Evolutionary conservation across 1,139 yeast species (phyloP).

Genomic region (Geotrichum histeridarum): DNA sequence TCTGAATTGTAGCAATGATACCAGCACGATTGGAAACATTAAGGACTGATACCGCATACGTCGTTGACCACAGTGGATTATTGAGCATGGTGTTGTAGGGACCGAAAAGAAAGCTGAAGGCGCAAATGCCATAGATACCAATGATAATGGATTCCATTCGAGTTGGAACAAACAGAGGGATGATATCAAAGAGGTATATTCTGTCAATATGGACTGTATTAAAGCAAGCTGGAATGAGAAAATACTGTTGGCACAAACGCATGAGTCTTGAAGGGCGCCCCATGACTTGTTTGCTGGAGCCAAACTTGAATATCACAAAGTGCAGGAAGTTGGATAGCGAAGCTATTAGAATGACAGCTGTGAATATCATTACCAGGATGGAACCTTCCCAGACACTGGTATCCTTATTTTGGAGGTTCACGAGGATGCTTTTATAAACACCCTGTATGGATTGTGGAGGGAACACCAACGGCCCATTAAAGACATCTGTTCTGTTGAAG

Average conservation of each 20-base stretch:
- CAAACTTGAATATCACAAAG: conserved; percentile 27
- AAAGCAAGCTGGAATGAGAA: conserved; percentile 36
- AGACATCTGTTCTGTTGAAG: conserved; percentile 9
- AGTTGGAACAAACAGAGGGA: conserved; percentile 49
- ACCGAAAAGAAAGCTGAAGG: conserved; percentile 42
- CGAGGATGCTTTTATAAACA: conserved; percentile 21
- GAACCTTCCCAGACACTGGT: conserved; percentile 35
- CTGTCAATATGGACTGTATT: conserved; percentile 33
- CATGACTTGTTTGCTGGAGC: conserved; percentile 28
- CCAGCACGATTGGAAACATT: conserved; percentile 57
- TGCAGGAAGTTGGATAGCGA: conserved; percentile 23
- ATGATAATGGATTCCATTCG: conserved; percentile 55
- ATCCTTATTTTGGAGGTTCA: conserved; percentile 33
- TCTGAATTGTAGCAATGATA: conserved; percentile 51
- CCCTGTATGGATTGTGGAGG: conserved; percentile 8
- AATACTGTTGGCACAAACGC: conserved; percentile 27
- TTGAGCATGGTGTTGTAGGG: conserved; percentile 42
- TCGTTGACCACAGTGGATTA: conserved; percentile 41
- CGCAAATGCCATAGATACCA: conserved; percentile 45
- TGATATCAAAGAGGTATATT: conserved; percentile 24
- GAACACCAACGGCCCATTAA: conserved; percentile 14
- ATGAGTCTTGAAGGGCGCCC: conserved; percentile 25
- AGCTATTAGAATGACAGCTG: conserved; percentile 31
- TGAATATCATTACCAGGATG: conserved; percentile 36
- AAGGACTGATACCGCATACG: conserved; percentile 42